phyloP scores from a whole-genome alignment of 2,329 filamentous ascomycete species.

The Lachnellula hyalina region DNA sequence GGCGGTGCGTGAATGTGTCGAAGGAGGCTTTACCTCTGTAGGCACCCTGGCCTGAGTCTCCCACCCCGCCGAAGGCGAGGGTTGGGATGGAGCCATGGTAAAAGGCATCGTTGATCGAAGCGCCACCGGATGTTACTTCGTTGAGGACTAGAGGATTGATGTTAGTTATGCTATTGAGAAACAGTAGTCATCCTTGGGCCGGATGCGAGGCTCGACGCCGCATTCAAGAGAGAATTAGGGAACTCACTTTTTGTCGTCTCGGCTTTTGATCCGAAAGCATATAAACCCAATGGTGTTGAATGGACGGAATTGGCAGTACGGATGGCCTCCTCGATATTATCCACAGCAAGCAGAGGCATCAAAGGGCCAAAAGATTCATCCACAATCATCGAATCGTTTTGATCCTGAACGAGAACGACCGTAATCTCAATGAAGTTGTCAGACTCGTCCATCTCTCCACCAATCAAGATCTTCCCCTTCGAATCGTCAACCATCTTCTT shows the following conservation, averaged over 20 bases:
- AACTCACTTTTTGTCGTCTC: slow-evolving; percentile 68
- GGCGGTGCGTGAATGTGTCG: slow-evolving; percentile 60
- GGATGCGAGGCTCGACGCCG: background rate
- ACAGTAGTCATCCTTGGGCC: background rate
- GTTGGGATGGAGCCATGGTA: slow-evolving; percentile 67
- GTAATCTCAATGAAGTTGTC: slow-evolving; percentile 87
- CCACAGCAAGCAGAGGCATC: slow-evolving; percentile 73
- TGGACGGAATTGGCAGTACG: slow-evolving; percentile 74
- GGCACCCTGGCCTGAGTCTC: slow-evolving; percentile 67
- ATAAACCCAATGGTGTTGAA: slow-evolving; percentile 76
- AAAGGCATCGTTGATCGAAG: slow-evolving; percentile 60
- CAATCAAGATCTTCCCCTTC: slow-evolving; percentile 78
- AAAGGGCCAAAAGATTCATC: slow-evolving; percentile 94
- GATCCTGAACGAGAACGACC: slow-evolving; percentile 73
- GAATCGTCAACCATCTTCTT: slow-evolving; percentile 87
- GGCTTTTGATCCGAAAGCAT: slow-evolving; percentile 74
- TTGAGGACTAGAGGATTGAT: slow-evolving; percentile 45
- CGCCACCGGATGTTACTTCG: slow-evolving; percentile 62
- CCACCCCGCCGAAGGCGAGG: slow-evolving; percentile 77
- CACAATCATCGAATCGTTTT: slow-evolving; percentile 70
- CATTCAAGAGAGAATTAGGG: background rate
- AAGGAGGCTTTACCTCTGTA: slow-evolving; percentile 76
- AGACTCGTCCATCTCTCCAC: slow-evolving; percentile 74
- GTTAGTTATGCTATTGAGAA: background rate
- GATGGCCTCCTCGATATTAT: slow-evolving; percentile 81